phyloP scores from a whole-genome alignment of 768 basidiomycete genomes.

The Cyathus striatus region DNA sequence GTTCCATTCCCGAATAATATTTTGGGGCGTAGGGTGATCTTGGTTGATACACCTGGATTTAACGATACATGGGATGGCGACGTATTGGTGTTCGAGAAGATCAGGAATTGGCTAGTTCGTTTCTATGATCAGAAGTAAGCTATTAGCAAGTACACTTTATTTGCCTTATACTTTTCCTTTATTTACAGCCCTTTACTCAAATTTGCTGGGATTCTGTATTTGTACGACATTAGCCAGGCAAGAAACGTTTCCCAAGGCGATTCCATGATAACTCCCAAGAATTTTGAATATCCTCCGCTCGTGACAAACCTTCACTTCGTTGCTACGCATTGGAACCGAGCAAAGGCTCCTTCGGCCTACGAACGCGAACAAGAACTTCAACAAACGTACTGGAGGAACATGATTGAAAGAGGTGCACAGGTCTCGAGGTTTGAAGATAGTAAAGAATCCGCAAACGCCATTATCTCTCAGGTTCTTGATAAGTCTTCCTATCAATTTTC shows the following conservation, averaged over 20 bases:
- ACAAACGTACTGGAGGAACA: neutral
- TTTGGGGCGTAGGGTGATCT: neutral
- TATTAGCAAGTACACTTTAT: no score
- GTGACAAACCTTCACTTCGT: neutral
- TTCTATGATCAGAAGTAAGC: neutral
- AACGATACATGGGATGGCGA: conserved; percentile 1
- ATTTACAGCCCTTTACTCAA: neutral
- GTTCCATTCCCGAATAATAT: neutral
- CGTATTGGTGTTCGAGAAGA: neutral
- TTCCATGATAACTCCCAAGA: neutral
- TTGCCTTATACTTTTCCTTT: no score
- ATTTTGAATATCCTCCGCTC: neutral
- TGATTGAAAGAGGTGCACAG: neutral
- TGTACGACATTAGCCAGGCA: neutral
- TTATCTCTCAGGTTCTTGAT: neutral
- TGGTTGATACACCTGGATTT: conserved; percentile 7
- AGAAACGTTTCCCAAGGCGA: neutral
- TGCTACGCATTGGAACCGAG: neutral
- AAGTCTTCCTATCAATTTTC: neutral
- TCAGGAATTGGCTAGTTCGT: neutral
- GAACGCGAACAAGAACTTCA: neutral
- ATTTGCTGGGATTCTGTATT: conserved; percentile 3
- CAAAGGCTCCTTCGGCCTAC: neutral
- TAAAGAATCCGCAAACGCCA: neutral
- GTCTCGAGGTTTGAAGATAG: neutral